Conservation (phyloP, 805 yeast genomes). For the Danielia reshetovae region DNA sequence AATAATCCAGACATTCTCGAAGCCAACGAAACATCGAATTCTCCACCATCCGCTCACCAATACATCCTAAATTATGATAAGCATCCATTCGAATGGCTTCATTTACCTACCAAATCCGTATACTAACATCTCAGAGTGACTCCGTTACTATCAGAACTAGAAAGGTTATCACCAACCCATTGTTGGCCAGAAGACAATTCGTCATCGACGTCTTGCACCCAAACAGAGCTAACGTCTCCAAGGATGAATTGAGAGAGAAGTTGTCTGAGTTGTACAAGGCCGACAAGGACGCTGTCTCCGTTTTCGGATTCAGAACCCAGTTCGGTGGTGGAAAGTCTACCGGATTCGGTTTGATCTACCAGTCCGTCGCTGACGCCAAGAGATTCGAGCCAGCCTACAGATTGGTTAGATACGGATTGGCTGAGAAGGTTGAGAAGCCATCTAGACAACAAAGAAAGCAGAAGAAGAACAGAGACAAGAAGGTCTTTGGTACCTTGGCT, state of each 20-base stretch:
- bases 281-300: conserved; percentile 92
- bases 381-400: conserved; percentile 99
- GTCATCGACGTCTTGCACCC: conserved; percentile 99
- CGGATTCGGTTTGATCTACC: conserved; percentile 99
- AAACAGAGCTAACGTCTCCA: conserved; percentile 97
- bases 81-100: no score
- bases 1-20: neutral
- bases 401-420: conserved; percentile 98
- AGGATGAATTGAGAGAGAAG: conserved; percentile 97
- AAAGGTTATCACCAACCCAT: conserved; percentile 98
- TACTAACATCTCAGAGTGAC: conserved; percentile 71
- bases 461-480: conserved; percentile 99
- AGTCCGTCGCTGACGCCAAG: conserved; percentile 96
- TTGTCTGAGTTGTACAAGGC: conserved; percentile 85
- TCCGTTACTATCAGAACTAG: conserved; percentile 99
- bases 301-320: conserved; percentile 98
- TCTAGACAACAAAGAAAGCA: conserved; percentile 99
- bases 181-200: conserved; percentile 98
- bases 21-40: no score
- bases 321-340: conserved; percentile 99
- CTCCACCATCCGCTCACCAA: neutral
- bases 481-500: conserved; percentile 97
- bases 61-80: neutral
- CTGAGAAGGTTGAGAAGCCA: conserved; percentile 92
- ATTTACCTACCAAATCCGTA: no score